These are phyloP conservation scores for Tolypocladium pustulatum DNA, from an alignment of 2,329 filamentous ascomycete species.

Conservation along the genomic window DNA sequence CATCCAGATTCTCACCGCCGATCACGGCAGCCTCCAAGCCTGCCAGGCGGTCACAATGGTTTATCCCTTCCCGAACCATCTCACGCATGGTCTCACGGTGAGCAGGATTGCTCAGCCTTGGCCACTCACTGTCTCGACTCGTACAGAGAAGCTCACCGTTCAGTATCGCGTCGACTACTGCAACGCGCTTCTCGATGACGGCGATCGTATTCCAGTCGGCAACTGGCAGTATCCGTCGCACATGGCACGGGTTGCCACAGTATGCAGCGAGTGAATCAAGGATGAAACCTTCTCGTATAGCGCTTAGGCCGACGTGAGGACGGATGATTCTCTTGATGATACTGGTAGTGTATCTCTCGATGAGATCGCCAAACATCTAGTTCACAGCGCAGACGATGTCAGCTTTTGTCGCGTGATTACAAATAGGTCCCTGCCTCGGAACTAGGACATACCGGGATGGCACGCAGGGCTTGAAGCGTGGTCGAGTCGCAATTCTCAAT, in stretches of 20 bases:
- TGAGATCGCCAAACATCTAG: neutral
- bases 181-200: neutral
- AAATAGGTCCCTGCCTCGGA: too few relatives aligned
- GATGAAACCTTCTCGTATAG: neutral
- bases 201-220: neutral
- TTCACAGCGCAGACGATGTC: neutral
- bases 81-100: neutral
- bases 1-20: neutral
- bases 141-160: neutral
- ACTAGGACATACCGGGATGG: neutral
- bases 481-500: neutral
- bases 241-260: neutral
- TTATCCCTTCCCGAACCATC: neutral
- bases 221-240: neutral
- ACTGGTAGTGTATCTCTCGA: neutral
- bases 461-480: neutral
- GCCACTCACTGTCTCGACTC: neutral
- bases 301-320: neutral
- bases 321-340: neutral
- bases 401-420: neutral
- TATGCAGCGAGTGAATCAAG: neutral
- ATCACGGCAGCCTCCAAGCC: neutral
- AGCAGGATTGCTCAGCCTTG: neutral
- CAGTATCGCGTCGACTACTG: neutral
- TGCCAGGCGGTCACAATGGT: neutral